Evolutionary conservation across 108 stramenopile genomes (phyloP), one percentile per base, ranked within the genome.

Genomic region (Cyclotella atomus): DNA sequence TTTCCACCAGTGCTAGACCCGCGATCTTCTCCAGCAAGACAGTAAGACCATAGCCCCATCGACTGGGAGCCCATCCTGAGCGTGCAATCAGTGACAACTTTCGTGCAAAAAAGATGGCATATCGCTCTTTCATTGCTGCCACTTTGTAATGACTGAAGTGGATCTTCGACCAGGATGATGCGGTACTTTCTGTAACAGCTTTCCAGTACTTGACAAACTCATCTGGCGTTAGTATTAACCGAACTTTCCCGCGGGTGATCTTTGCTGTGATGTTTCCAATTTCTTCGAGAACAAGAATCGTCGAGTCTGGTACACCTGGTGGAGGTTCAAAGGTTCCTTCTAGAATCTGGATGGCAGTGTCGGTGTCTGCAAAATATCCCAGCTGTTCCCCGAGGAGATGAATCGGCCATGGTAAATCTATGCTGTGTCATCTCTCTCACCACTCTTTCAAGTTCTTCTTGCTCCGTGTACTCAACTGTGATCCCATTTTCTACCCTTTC

Each of bases 1-100:
- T 69, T 1, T 34, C 0, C 0, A 69, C 55, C 7, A 69, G 38
- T 2, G 68, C 55, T 2, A 69, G 54, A 1, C 68, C 68, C 17
- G 55, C 68, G 0, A 69, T 44, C 54, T 69, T 69, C n/a, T 69
- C 68, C 38, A 69, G 27, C 6, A 69, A n/a, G 24, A 68, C 66
- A 20, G 29, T 49, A 12, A 68, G 30, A 0, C 66, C 66, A 24
- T 34, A 12, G 19, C 68, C 38, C 68, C 68, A 69, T 9, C 55
- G 2, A 12, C 32, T 32, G 2, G 55, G 55, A 7, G 68, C 36
- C 6, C 55, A 69, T 2, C 68, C 55, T 15, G 28, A 57, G 9
- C 23, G 3, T 28, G 55, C 54, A 5, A 69, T 69, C 3, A 69
- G 0, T 0, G 28, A 28, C 16, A 69, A 25, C 16, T 69, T 69